phyloP scores from a whole-genome alignment of 106 monocot species.

The Dendrobium huoshanense region DNA sequence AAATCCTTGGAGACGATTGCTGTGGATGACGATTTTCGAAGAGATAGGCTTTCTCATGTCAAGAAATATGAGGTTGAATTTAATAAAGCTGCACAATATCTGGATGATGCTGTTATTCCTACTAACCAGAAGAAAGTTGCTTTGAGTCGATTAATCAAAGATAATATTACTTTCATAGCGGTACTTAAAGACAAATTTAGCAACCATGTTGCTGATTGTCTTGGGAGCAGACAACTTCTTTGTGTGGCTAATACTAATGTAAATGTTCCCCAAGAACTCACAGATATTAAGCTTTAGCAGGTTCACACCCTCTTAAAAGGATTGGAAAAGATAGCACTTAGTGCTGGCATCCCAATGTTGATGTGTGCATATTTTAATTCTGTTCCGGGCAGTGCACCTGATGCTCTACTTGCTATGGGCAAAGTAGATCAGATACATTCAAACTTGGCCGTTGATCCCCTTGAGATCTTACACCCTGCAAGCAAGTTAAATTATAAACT shows the following conservation, averaged over 20 bases:
- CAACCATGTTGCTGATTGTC: conserved; percentile 57
- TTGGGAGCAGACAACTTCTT: conserved; percentile 90
- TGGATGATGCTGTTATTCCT: conserved; percentile 81
- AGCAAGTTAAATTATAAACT: conserved; percentile 77
- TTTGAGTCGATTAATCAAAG: conserved; percentile 82
- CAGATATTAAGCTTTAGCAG: conserved; percentile 93
- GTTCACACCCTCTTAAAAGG: conserved; percentile 87
- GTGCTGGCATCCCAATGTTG: conserved; percentile 97
- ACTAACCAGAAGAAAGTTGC: conserved; percentile 68
- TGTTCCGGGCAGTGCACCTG: conserved; percentile 80
- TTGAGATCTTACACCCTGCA: conserved; percentile 63
- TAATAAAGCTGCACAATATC: conserved; percentile 94
- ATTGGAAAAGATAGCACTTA: conserved; percentile 89
- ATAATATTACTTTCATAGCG: conserved; percentile 89
- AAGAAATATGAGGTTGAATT: conserved; percentile 99
- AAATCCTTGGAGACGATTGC: too few species aligned
- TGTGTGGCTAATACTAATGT: conserved; percentile 57
- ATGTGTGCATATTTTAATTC: conserved; percentile 97
- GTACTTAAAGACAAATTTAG: conserved; percentile 89
- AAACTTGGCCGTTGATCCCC: conserved; percentile 72
- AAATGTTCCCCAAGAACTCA: conserved; percentile 30
- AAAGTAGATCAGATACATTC: conserved; percentile 78
- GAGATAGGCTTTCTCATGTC: conserved; percentile 84
- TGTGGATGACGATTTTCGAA: conserved; percentile 32
- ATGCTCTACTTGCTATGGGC: conserved; percentile 81